Evolutionary conservation across 2,329 filamentous ascomycete genomes (phyloP), one percentile per base, ranked within the genome.

Genomic region (Diaporthe vexans): DNA sequence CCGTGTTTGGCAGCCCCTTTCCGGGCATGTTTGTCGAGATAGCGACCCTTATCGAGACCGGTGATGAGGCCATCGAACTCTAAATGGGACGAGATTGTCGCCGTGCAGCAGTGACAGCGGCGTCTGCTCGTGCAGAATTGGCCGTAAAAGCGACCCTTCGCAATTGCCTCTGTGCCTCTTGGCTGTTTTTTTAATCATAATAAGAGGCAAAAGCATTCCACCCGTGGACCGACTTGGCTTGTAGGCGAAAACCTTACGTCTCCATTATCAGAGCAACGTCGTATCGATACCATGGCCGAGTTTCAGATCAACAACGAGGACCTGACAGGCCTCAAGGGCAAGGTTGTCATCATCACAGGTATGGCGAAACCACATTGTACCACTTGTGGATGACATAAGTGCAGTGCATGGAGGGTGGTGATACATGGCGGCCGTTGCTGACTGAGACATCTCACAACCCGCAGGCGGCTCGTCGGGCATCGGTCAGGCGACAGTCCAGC

Each of bases 391-490:
- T 10, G 24, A 19, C 2, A 24, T 3, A 26, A 4, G 35, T 59
- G n/a, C 15, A 4, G 35, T 59, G n/a, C 15, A 54, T 4, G 19
- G 10, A 29, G n/a, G 46, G 10, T 29, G 9, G 10, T 46, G 19
- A 43, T 9, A 40, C 46, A 15, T 54, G 13, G n/a, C 10, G 24
- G 10, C 8, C 2, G 7, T 54, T 11, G 33, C 46, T 71, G 46
- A 72, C 51, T 24, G 6, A 35, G 19, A 26, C 26, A 17, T 37
- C 57, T 33, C 29, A 37, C 10, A 71, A 19, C 33, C 24, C 10
- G 17, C 40, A 87, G 89, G 90, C 65, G 88, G 88, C 73, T 89
- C 88, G 0, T 90, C 89, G 3, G 91, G 91, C 21, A 92, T 92
- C 71, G 90, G 90, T 43, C 85, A 91, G 19, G 88, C 88, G 71